A percentile compares a stretch with the other conserved stretches of the same genome.
These are phyloP conservation scores for Gnaphalium uliginosum DNA, from an alignment of 129 eudicot genomes.

Conservation along the genomic window DNA sequence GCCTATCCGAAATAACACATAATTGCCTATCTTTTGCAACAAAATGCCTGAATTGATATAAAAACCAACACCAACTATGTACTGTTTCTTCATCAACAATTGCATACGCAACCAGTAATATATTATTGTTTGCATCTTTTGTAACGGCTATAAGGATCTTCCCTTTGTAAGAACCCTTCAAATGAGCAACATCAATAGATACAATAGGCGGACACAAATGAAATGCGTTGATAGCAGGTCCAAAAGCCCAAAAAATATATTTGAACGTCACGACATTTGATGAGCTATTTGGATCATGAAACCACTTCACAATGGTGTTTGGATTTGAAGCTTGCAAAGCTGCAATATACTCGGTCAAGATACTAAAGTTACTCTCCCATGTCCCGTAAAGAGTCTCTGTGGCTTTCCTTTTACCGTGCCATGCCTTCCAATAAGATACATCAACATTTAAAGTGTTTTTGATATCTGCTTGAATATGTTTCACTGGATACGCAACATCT, in stretches of 20 bases:
- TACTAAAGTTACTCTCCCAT: neutral
- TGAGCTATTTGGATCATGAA: too few species aligned
- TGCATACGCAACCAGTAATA: neutral
- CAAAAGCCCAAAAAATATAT: conserved; percentile 1
- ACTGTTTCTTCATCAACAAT: neutral
- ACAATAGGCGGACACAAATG: neutral
- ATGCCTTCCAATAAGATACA: neutral
- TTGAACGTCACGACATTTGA: too few species aligned
- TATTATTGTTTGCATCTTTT: conserved; percentile 1
- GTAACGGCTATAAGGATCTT: neutral
- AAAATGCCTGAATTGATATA: too few species aligned
- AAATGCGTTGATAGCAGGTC: neutral
- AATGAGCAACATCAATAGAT: neutral
- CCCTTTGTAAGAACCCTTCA: neutral
- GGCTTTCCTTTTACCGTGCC: neutral
- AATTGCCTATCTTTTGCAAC: too few species aligned
- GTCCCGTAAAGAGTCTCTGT: neutral
- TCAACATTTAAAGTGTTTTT: neutral
- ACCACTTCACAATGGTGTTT: neutral
- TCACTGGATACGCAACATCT: neutral
- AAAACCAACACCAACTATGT: neutral
- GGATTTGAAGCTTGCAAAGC: neutral
- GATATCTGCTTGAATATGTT: neutral
- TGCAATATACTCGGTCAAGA: neutral
- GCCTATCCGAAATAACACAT: too few species aligned